Evolutionary conservation across 164 flowering plant species (phyloP).

Genomic region (Stephania yunnanensis): DNA sequence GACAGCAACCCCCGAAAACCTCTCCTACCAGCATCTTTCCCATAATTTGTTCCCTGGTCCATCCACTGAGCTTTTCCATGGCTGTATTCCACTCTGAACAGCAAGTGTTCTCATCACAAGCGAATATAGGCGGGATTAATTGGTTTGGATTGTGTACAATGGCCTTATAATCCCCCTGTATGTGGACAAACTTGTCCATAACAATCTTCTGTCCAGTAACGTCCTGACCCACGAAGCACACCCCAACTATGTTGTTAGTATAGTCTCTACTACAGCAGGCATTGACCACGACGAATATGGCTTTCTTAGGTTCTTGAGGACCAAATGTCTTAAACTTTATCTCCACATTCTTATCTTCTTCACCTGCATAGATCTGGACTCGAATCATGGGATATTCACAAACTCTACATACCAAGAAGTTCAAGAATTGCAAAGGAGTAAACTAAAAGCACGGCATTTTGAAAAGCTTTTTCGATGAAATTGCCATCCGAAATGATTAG

Average conservation of each 20-base stretch:
- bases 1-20: slow-evolving; percentile 82
- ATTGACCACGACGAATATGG: slow-evolving; percentile 78
- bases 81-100: slow-evolving; percentile 99
- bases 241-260: slow-evolving; percentile 75
- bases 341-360: slow-evolving; percentile 93
- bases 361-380: slow-evolving; percentile 53
- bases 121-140: slow-evolving; percentile 97
- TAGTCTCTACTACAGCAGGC: slow-evolving; percentile 93
- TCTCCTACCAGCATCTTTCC: slow-evolving; percentile 93
- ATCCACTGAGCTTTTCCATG: slow-evolving; percentile 92
- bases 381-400: slow-evolving; percentile 10
- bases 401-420: neutral
- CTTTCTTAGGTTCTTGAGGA: slow-evolving; percentile 37
- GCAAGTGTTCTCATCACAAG: slow-evolving; percentile 80
- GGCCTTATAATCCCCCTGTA: slow-evolving; percentile 95
- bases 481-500: neutral
- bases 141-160: slow-evolving; percentile 92
- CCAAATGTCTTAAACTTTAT: slow-evolving; percentile 81
- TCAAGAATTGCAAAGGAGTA: neutral
- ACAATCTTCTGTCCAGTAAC: slow-evolving; percentile 84
- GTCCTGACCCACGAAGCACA: slow-evolving; percentile 98
- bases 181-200: slow-evolving; percentile 88
- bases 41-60: slow-evolving; percentile 57
- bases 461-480: neutral
- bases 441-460: neutral